A percentile compares a stretch with the other conserved stretches of the same genome.
Conservation (phyloP, 441 rosid genomes). For the Brassica balearica region DNA sequence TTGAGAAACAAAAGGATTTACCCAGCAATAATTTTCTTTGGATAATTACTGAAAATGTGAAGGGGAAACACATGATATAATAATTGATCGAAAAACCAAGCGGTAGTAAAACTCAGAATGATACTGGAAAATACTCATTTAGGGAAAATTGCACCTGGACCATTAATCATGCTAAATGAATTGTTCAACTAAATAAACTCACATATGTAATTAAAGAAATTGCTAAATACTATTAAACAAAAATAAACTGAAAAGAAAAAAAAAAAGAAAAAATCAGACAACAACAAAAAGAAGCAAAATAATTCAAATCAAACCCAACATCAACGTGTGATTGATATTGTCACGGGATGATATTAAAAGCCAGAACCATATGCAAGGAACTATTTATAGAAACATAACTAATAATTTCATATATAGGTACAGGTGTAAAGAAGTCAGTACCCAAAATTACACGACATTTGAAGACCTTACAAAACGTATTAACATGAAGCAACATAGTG, state of each 20-base stretch:
- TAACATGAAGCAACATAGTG: constrained; percentile 26
- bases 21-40: constrained; percentile 72
- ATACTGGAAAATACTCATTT: neutral
- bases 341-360: constrained; percentile 57
- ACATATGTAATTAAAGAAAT: neutral
- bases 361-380: constrained; percentile 1
- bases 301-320: neutral
- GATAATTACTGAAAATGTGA: constrained; percentile 36
- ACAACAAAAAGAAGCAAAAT: neutral
- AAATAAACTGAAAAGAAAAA: neutral
- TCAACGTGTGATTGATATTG: too few species aligned
- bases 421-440: constrained; percentile 5
- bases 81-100: neutral
- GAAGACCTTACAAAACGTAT: constrained; percentile 28
- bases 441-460: neutral
- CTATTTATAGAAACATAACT: constrained; percentile 2
- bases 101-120: neutral
- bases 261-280: neutral
- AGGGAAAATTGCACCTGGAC: neutral
- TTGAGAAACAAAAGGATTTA: neutral
- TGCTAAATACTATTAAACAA: neutral
- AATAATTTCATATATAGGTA: constrained; percentile 13
- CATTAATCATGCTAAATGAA: neutral
- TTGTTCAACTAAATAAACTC: neutral
- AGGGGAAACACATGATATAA: neutral